phyloP scores from a whole-genome alignment of 129 eudicot species.

The Artemisia tridentata region DNA sequence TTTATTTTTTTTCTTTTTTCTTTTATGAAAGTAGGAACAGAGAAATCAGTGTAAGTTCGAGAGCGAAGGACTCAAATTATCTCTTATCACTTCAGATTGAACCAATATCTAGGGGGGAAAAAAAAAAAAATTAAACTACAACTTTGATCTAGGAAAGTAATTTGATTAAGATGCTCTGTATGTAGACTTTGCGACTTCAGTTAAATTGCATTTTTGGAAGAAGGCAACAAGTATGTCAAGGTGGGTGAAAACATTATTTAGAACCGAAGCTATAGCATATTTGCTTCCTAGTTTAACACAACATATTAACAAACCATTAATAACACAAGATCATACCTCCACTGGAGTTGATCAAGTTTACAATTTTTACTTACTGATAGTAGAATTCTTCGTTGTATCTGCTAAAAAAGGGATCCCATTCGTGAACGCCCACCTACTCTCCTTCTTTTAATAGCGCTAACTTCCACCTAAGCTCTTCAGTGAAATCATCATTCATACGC shows the following conservation, averaged over 20 bases:
- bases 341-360: neutral
- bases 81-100: too few species aligned
- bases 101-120: too few species aligned
- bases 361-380: constrained; percentile 43
- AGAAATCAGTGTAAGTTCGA: too few species aligned
- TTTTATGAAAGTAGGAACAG: too few species aligned
- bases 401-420: constrained; percentile 56
- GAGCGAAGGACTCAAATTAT: too few species aligned
- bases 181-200: too few species aligned
- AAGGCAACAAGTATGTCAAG: too few species aligned
- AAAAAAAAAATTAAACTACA: too few species aligned
- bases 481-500: constrained; percentile 40
- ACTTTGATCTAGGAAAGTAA: too few species aligned
- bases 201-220: too few species aligned
- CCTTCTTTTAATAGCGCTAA: constrained; percentile 61
- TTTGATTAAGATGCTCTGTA: too few species aligned
- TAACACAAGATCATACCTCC: neutral
- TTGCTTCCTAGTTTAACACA: neutral
- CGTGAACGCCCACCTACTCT: constrained; percentile 43
- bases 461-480: constrained; percentile 33
- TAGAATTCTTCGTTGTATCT: constrained; percentile 53
- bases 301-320: neutral
- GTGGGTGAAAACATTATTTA: neutral
- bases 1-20: too few species aligned
- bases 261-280: neutral